Evolutionary conservation across 2,329 filamentous ascomycete species (phyloP), one percentile per base, ranked within the genome.

Genomic region (Mycocentrospora acerina): DNA sequence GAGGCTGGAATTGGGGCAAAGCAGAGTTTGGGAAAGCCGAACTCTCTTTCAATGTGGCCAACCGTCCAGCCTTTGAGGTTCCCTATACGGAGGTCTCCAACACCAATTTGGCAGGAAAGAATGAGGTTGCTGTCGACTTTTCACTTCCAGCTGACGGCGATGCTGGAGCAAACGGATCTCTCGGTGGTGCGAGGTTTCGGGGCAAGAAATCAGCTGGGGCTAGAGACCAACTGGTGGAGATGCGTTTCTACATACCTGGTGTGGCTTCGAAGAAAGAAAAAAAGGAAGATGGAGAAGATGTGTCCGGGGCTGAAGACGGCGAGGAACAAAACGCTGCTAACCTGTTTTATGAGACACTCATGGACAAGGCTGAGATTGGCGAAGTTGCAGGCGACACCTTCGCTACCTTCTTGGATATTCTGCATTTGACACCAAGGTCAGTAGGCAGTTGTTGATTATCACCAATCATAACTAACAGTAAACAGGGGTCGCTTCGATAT

Each of bases 1-100:
- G 93, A 55, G 93, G 93, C 40, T 98, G 93, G 93, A 98, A 98
- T 68, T 98, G 93, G 94, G 93, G 93, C 60, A 98, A 97, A 72
- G 88, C 89, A 50, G 93, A 98, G 60, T 95, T 98, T 66, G 85
- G 86, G 46, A 95, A 97, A 71, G 86, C 90, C 37, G 93, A 98
- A 73, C 81, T 98, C 39, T 81, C 88, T 19, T 98, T 98, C 77
- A 97, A 90, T 67, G 93, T 98, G 25, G 90, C 95, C 66, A 98
- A 96, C 70, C 83, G 90, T 57, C 93, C 93, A 3, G 88, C 91
- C 4, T 98, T 98, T 68, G 93, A 97, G 70, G 84, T 98, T 4
- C 90, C 94, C 10, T 98, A 97, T 73, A 88, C 90, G 31, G 93
- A 98, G 68, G 94, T 98, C 55, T 90, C 88, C 41, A 98, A 98